A percentile compares a stretch with the other conserved stretches of the same genome.
Conservation (phyloP, 768 basidiomycete genomes). For the Rhodotorula taiwanensis region DNA sequence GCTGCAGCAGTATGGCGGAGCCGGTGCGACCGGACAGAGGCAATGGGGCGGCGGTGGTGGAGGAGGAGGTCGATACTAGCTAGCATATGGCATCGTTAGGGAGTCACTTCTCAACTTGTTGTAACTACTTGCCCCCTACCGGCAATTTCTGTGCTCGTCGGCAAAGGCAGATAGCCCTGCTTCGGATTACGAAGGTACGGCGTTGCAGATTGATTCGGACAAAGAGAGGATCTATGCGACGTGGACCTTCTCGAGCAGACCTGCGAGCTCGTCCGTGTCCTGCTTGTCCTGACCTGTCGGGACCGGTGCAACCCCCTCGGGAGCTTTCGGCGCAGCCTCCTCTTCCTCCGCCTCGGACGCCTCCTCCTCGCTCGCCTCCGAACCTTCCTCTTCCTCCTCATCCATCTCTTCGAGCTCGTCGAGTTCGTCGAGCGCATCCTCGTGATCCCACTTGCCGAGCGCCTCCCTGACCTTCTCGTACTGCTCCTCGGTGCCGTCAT, state of each 20-base stretch:
- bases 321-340: conserved; percentile 9
- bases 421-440: conserved; percentile 71
- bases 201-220: too few relatives aligned
- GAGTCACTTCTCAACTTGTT: too few relatives aligned
- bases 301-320: conserved; percentile 1
- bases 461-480: conserved; percentile 49
- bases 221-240: too few relatives aligned
- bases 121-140: too few relatives aligned
- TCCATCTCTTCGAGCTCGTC: conserved; percentile 48
- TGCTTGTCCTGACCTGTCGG: conserved; percentile 34
- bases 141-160: too few relatives aligned
- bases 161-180: too few relatives aligned
- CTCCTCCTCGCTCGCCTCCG: conserved; percentile 46
- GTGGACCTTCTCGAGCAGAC: conserved; percentile 59
- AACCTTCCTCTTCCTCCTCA: conserved; percentile 60
- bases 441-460: conserved; percentile 50
- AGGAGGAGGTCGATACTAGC: neutral
- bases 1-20: conserved; percentile 37
- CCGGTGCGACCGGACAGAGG: conserved; percentile 25
- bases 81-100: too few relatives aligned
- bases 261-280: conserved; percentile 52
- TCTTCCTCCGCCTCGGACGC: conserved; percentile 15
- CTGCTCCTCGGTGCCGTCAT: conserved; percentile 49
- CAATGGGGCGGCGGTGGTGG: conserved; percentile 24
- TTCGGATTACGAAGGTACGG: too few relatives aligned